phyloP scores from a whole-genome alignment of 2,329 filamentous ascomycete species.

The Sporothrix pallida region DNA sequence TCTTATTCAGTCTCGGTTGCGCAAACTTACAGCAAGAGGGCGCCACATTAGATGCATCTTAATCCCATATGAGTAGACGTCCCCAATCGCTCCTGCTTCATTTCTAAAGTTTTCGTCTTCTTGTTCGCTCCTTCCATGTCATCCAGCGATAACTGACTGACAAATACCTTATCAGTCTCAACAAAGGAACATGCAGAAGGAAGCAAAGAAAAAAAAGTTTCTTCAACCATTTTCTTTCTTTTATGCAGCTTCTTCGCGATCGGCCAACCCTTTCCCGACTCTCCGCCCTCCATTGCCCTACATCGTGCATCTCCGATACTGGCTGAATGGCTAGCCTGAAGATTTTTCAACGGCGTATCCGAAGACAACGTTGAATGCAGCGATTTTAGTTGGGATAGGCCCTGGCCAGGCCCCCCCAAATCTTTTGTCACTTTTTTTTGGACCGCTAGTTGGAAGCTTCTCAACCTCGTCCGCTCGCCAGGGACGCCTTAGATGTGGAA shows the following conservation, averaged over 20 bases:
- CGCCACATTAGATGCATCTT: neutral
- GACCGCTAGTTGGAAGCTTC: neutral
- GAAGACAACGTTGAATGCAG: constrained; percentile 19
- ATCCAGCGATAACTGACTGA: neutral
- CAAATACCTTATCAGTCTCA: constrained; percentile 12
- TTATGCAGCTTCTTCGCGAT: constrained; percentile 1
- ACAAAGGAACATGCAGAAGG: neutral
- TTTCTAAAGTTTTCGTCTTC: neutral
- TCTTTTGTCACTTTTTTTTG: neutral
- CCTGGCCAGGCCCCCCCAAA: neutral
- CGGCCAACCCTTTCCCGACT: neutral
- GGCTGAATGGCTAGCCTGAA: constrained; percentile 32
- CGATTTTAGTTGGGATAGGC: constrained; percentile 19
- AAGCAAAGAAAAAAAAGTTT: neutral
- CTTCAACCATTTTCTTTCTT: constrained; percentile 2
- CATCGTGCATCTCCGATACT: constrained; percentile 25
- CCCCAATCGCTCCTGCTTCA: neutral
- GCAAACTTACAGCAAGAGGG: neutral
- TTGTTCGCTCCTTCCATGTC: neutral
- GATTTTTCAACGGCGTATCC: constrained; percentile 30
- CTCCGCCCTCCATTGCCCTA: constrained; percentile 1
- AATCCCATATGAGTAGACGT: neutral
- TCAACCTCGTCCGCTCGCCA: neutral
- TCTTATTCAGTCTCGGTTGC: neutral
- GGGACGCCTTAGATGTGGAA: neutral